phyloP scores from a whole-genome alignment of 2,329 filamentous ascomycete species.

The Pestalotiopsis sp. region DNA sequence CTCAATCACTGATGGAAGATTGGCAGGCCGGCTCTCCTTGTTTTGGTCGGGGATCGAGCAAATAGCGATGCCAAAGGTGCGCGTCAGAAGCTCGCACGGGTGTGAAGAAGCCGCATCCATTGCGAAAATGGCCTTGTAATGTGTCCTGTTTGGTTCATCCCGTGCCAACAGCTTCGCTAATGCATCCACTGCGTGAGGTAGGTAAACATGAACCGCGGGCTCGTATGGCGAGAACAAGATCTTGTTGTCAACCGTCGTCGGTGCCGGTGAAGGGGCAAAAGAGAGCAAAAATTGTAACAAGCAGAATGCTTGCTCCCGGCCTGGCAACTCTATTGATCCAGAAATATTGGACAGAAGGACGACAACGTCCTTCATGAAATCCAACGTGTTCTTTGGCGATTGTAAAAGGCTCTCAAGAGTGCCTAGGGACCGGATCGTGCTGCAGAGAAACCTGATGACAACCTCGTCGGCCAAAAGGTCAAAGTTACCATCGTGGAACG shows the following conservation, averaged over 20 bases:
- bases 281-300: slow-evolving; percentile 87
- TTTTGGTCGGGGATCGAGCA: slow-evolving; percentile 76
- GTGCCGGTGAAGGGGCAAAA: slow-evolving; percentile 81
- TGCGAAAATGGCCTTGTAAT: slow-evolving; percentile 81
- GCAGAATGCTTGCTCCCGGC: slow-evolving; percentile 83
- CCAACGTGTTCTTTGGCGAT: slow-evolving; percentile 81
- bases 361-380: slow-evolving; percentile 96
- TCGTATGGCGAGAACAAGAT: slow-evolving; percentile 83
- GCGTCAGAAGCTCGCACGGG: slow-evolving; percentile 80
- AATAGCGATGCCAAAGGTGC: slow-evolving; percentile 84
- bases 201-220: slow-evolving; percentile 80
- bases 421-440: slow-evolving; percentile 82
- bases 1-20: slow-evolving; percentile 71
- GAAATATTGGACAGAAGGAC: slow-evolving; percentile 89
- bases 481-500: slow-evolving; percentile 79
- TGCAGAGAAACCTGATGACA: slow-evolving; percentile 82
- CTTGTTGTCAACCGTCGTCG: slow-evolving; percentile 54
- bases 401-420: slow-evolving; percentile 86
- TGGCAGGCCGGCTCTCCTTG: slow-evolving; percentile 56
- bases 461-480: slow-evolving; percentile 71
- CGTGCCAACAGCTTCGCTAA: slow-evolving; percentile 89
- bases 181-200: slow-evolving; percentile 86
- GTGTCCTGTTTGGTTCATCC: slow-evolving; percentile 88
- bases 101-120: slow-evolving; percentile 67
- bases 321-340: slow-evolving; percentile 77